Base-by-base conservation (phyloP, 1,284 basidiomycete species). In the Stygiomarasmius scandens region DNA sequence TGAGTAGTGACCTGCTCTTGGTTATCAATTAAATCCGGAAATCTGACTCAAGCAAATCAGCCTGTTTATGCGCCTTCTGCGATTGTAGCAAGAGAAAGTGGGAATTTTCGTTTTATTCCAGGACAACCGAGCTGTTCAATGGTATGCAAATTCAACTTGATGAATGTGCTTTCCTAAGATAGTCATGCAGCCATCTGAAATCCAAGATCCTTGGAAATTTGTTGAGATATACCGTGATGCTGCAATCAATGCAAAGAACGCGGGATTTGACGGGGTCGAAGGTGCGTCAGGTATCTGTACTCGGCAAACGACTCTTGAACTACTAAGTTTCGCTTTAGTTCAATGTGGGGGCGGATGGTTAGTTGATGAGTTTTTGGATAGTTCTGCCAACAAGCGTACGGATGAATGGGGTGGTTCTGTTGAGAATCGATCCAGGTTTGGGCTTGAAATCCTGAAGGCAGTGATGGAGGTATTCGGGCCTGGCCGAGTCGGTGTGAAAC, bases 211-310 rank as follows among this genome's bases (percentile, higher is more conserved):
- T 1, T 65, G 66, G 53, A 66, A 68, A 1, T 61, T 80, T 56
- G 70, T 84, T 41, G 72, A 67, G 1, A 68, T 77, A 51, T 87
- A 79, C 68, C 75, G 70, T 38, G 63, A 79, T 46, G 82, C 83
- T 0, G 84, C 84, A 2, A 65, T 77, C 47, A 80, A 81, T 56
- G 83, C 85, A 3, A 78, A 83, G 49, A 74, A 77, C 63, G 84
- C 85, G 23, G 86, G 85, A 0, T 87, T 87, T 62, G 86, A 89
- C 63, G 85, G 85, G 43, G 80, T 87, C 36, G 85, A 89, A 71
- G 53, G 77, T 77, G 62, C n/a, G n/a, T n/a, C n/a, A n/a, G n/a
- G n/a, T n/a, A n/a, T n/a, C n/a, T n/a, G n/a, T n/a, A n/a, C n/a
- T n/a, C n/a, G n/a, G n/a, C n/a, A n/a, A n/a, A n/a, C n/a, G n/a